These are phyloP conservation scores for Neurospora cerealis DNA, from an alignment of 495 filamentous ascomycete genomes.

Conservation along the genomic window DNA sequence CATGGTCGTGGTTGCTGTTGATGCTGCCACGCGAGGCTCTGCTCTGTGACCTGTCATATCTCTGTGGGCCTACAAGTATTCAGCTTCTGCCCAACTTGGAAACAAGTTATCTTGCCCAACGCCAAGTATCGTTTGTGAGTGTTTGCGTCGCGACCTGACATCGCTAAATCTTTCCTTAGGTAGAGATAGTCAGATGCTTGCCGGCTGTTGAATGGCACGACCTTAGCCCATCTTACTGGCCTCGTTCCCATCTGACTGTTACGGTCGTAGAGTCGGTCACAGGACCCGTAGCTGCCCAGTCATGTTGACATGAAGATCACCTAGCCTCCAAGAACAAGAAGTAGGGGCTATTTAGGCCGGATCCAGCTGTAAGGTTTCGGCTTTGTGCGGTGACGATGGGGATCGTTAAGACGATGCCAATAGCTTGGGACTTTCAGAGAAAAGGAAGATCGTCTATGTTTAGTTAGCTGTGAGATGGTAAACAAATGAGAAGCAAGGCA, in stretches of 20 bases:
- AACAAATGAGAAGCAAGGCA: not conserved
- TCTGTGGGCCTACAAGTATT: not conserved
- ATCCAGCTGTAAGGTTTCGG: not conserved
- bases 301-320: not conserved
- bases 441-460: not conserved
- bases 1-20: not conserved
- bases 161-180: not conserved
- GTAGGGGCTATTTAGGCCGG: not conserved
- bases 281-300: not conserved
- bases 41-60: not conserved
- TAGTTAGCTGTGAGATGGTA: not conserved
- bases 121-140: not conserved
- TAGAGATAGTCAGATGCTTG: not conserved
- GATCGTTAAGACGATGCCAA: not conserved
- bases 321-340: not conserved
- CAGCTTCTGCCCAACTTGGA: not conserved
- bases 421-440: not conserved
- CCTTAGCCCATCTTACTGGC: not conserved
- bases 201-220: not conserved
- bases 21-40: not conserved
- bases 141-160: not conserved
- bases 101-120: not conserved
- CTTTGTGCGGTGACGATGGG: not conserved
- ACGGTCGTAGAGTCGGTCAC: not conserved
- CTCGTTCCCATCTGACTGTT: not conserved